phyloP scores from a whole-genome alignment of 2,329 filamentous ascomycete genomes.

The Basipetospora chlamydospora region DNA sequence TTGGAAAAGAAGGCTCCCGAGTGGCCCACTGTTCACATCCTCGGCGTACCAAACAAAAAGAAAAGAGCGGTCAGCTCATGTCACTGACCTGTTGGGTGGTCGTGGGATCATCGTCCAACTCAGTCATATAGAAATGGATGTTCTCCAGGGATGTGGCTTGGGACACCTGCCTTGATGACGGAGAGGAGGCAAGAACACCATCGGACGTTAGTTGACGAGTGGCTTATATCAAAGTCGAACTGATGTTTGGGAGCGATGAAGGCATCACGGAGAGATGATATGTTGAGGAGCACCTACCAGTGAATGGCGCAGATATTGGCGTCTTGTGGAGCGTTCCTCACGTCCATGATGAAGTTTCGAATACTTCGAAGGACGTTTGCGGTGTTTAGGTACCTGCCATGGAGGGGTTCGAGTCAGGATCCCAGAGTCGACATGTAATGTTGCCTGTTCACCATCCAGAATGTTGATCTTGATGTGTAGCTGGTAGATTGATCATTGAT shows the following conservation, averaged over 20 bases:
- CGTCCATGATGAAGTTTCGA: constrained; percentile 5
- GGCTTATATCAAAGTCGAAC: constrained; percentile 11
- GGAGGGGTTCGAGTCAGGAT: constrained; percentile 5
- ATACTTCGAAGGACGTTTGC: constrained; percentile 3
- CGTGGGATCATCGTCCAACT: neutral
- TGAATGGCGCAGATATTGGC: neutral
- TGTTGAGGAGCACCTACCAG: neutral
- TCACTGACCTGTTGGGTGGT: neutral
- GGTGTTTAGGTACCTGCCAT: neutral
- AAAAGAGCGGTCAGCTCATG: no score
- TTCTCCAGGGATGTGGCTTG: constrained; percentile 3
- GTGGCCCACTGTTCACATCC: no score
- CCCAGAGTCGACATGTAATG: constrained; percentile 6
- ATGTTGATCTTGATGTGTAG: no score
- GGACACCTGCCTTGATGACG: constrained; percentile 2
- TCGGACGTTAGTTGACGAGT: constrained; percentile 7
- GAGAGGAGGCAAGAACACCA: neutral
- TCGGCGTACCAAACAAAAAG: no score
- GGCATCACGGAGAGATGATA: neutral
- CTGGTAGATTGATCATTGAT: no score
- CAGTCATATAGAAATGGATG: constrained; percentile 1
- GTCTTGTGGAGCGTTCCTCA: neutral
- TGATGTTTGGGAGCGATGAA: neutral
- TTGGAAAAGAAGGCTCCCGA: no score
- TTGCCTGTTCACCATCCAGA: no score